Evolutionary conservation across 1,284 basidiomycete species (phyloP).

Genomic region (Vanrija sp.): DNA sequence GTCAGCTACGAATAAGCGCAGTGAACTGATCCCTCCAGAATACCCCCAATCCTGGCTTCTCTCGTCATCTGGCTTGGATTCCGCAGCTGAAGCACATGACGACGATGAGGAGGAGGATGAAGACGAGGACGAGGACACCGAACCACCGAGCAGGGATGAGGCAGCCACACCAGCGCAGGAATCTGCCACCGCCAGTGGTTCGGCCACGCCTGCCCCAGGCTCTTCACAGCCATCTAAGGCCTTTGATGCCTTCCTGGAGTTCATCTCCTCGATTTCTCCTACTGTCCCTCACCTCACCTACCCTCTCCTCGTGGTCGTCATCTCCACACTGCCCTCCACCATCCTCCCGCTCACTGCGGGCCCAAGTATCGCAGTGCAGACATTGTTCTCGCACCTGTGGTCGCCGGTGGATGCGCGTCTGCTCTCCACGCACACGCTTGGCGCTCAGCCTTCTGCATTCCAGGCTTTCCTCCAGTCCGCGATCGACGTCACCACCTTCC

Average conservation of each 20-base stretch:
- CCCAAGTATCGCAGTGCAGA: constrained; percentile 25
- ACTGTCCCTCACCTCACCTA: constrained; percentile 42
- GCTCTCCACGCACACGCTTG: constrained; percentile 39
- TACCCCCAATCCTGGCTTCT: constrained; percentile 62
- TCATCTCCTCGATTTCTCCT: constrained; percentile 43
- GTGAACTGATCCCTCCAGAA: constrained; percentile 48
- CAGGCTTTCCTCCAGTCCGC: constrained; percentile 38
- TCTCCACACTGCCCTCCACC: constrained; percentile 36
- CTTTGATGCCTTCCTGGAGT: constrained; percentile 54
- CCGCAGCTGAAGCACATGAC: background rate
- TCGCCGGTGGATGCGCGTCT: constrained; percentile 42
- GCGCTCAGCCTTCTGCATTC: constrained; percentile 36
- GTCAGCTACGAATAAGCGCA: constrained; percentile 22
- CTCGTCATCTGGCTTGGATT: constrained; percentile 18
- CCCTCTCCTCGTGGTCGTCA: constrained; percentile 37
- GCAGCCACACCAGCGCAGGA: background rate
- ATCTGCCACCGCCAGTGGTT: background rate
- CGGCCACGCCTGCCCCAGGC: background rate
- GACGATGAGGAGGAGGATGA: constrained; percentile 19
- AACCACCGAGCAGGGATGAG: constrained; percentile 8
- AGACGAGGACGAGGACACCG: constrained; percentile 21
- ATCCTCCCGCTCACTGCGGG: constrained; percentile 28
- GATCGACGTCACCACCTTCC: constrained; percentile 28
- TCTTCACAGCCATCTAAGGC: constrained; percentile 38
- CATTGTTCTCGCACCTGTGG: constrained; percentile 44